Conservation (phyloP, 805 yeast species). For the Metschnikowia cerradonensis region DNA sequence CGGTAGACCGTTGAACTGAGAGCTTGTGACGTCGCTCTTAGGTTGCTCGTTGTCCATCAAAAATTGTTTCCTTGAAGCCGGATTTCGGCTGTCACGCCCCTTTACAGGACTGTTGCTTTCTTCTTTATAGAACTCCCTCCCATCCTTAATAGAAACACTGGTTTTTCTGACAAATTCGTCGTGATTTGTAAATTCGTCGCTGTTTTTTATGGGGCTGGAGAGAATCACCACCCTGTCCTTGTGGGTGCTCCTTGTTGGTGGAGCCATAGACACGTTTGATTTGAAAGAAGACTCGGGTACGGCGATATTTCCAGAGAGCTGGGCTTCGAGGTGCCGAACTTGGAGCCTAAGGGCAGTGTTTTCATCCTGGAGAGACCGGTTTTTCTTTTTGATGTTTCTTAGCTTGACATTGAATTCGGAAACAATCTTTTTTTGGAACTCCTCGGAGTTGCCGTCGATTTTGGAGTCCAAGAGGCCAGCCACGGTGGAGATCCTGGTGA, state of each 20-base stretch:
- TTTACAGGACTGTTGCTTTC: background rate
- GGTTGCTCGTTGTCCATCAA: background rate
- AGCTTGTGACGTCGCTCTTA: conserved; percentile 14
- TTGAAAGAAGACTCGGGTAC: conserved; percentile 4
- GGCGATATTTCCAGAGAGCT: background rate
- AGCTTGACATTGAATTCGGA: conserved; percentile 17
- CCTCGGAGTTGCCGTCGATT: conserved; percentile 1
- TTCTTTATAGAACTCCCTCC: background rate
- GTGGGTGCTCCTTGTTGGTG: background rate
- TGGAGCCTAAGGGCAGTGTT: conserved; percentile 9
- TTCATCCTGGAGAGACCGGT: conserved; percentile 8
- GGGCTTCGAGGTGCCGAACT: conserved; percentile 4
- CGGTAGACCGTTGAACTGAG: conserved; percentile 19
- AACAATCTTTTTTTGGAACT: conserved; percentile 10
- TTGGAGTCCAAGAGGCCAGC: conserved; percentile 6
- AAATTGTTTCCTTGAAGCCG: background rate
- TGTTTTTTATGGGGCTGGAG: conserved; percentile 15
- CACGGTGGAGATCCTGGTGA: conserved; percentile 10
- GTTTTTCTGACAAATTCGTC: too few relatives aligned
- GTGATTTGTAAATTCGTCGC: background rate
- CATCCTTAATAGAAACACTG: conserved; percentile 6
- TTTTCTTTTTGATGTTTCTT: conserved; percentile 10
- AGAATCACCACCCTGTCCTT: conserved; percentile 7
- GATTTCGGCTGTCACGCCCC: background rate
- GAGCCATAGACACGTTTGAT: conserved; percentile 5